Percentiles rank a stretch among this genome's conserved stretches.
Evolutionary conservation across 169 alveolate genomes (phyloP).

Genomic region (Hammondia hammondi): DNA sequence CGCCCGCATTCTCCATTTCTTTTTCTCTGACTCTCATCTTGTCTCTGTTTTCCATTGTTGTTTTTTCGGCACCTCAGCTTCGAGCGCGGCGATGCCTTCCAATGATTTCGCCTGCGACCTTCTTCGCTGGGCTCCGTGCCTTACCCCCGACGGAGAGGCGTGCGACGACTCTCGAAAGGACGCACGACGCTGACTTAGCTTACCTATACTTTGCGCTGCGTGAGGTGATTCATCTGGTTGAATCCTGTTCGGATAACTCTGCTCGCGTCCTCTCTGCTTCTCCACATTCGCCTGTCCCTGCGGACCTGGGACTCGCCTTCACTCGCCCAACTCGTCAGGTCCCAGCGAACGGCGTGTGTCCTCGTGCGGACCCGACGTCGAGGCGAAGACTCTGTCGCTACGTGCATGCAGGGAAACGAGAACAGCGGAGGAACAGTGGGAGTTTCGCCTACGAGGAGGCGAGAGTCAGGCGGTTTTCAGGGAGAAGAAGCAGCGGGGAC

Average conservation of each 20-base stretch:
- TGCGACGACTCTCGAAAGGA: slow-evolving; percentile 19
- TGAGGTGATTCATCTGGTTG: slow-evolving; percentile 41
- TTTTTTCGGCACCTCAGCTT: slow-evolving; percentile 25
- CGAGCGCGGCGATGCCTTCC: slow-evolving; percentile 50
- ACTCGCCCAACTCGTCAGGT: too few species aligned
- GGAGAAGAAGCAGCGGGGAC: too few species aligned
- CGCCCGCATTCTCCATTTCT: too few species aligned
- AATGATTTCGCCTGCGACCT: background rate
- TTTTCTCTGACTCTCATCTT: background rate
- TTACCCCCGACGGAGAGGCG: slow-evolving; percentile 40
- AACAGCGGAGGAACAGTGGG: too few species aligned
- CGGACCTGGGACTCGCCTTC: too few species aligned
- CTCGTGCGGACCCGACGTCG: too few species aligned
- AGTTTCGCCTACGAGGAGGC: too few species aligned
- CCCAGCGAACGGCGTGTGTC: too few species aligned
- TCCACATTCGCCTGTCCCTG: too few species aligned
- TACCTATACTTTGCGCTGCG: slow-evolving; percentile 54
- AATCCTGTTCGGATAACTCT: background rate
- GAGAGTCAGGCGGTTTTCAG: too few species aligned
- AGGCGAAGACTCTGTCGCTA: too few species aligned
- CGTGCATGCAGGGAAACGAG: too few species aligned
- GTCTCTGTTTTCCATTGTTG: background rate
- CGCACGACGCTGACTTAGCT: slow-evolving; percentile 60
- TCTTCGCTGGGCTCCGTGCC: slow-evolving; percentile 38
- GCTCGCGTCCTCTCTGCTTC: background rate